phyloP scores from a whole-genome alignment of 305 asterid genomes.

The Fraxinus paxiana region DNA sequence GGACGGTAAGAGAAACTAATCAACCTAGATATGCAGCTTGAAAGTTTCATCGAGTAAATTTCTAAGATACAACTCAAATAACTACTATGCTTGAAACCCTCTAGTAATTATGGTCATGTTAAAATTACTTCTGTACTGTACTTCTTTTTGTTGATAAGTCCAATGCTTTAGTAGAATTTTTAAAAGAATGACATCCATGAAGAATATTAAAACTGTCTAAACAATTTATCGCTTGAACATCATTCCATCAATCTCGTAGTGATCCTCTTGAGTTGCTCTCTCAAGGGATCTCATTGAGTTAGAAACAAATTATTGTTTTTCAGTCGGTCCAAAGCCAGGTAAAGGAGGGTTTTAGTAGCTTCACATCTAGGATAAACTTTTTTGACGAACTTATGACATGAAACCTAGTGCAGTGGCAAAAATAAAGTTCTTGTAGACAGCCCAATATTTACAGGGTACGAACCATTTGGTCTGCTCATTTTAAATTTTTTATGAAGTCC shows the following conservation, averaged over 20 bases:
- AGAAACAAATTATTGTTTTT: not conserved
- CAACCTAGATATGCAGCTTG: not conserved
- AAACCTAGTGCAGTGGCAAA: not conserved
- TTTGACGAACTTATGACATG: not conserved
- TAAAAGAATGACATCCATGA: not conserved
- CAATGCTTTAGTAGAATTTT: not conserved
- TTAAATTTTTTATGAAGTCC: not conserved
- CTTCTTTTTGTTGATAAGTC: not conserved
- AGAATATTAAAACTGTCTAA: not conserved
- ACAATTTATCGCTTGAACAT: not conserved
- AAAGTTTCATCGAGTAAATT: not conserved
- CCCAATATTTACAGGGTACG: not conserved
- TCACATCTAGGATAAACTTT: not conserved
- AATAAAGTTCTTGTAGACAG: not conserved
- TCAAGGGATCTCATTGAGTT: not conserved
- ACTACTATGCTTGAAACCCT: not conserved
- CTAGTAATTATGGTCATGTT: not conserved
- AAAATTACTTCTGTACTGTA: not conserved
- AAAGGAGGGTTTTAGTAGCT: not conserved
- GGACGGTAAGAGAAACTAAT: not conserved
- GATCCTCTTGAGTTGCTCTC: not conserved
- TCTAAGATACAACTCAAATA: not conserved
- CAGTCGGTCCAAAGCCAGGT: not conserved
- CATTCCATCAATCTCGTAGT: not conserved
- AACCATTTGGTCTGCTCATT: not conserved